These are phyloP conservation scores for Ceratocystiopsis minuta DNA, from an alignment of 2,329 filamentous ascomycete genomes.

Conservation along the genomic window DNA sequence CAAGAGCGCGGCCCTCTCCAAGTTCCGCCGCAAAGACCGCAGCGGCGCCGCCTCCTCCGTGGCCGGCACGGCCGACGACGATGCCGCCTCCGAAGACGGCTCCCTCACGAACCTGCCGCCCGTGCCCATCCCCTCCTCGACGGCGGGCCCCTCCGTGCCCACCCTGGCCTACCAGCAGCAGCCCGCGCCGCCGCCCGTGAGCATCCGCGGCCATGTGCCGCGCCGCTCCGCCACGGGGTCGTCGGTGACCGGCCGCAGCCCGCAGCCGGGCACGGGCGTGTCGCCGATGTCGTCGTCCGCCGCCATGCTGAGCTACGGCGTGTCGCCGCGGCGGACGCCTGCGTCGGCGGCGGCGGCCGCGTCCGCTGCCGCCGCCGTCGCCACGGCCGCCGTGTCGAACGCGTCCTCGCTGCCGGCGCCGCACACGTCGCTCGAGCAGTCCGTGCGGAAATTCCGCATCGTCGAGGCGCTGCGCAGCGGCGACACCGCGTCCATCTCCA, in stretches of 20 bases:
- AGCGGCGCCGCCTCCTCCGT: conserved; percentile 18
- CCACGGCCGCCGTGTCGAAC: too few species aligned
- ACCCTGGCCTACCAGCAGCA: conserved; percentile 10
- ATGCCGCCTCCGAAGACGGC: conserved; percentile 29
- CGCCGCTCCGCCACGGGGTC: conserved; percentile 27
- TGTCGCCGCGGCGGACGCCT: not conserved
- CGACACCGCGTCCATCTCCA: conserved; percentile 78
- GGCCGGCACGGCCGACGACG: conserved; percentile 26
- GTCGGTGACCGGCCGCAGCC: conserved; percentile 20
- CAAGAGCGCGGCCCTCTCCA: conserved; percentile 33
- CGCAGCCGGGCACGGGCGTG: conserved; percentile 10
- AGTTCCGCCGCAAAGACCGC: conserved; percentile 33
- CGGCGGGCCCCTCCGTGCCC: conserved; percentile 6
- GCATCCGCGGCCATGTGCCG: conserved; percentile 25
- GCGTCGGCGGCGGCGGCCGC: too few species aligned
- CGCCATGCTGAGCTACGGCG: not conserved
- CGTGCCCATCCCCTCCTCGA: conserved; percentile 12
- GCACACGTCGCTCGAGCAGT: conserved; percentile 59
- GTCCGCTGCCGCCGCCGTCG: too few species aligned
- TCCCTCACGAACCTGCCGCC: conserved; percentile 11
- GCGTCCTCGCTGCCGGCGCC: not conserved
- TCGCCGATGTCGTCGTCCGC: conserved; percentile 3
- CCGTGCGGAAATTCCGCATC: conserved; percentile 80
- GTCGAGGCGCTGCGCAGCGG: conserved; percentile 85
- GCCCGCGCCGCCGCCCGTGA: conserved; percentile 11